Base-by-base conservation (phyloP, 192 early-diverging fungal genomes). In the Podila clonocystis region DNA sequence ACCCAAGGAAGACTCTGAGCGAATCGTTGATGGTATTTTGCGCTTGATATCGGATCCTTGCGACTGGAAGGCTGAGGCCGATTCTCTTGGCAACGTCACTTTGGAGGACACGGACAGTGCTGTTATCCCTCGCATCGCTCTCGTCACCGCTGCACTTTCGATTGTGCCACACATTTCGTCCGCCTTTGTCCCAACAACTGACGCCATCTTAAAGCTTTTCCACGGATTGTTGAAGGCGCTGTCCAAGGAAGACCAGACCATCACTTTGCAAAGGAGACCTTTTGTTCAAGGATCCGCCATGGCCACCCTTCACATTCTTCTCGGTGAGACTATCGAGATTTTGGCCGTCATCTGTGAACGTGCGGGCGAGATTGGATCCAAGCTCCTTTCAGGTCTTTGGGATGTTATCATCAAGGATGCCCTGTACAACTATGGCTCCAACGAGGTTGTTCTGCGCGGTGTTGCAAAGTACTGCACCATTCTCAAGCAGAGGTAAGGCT, bases 21-120 rank as follows among this genome's bases (percentile, higher is more conserved):
- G 66, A 24, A 68, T 91, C 33, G 71, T 74, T 6, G 69, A 80
- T 28, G 74, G 82, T 4, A 64, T 89, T 19, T 41, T 91, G 31
- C 52, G 73, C 31, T 58, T 82, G 19, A 31, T 90, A 17, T 72
- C 61, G 11, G 64, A 72, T 9, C 41, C 72, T 19, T 76, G 71
- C 62, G 82, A 91, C 59, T 91, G 90, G 90, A 68, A 75, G 49
- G 22, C 80, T 48, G 82, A 89, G 45, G 82, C 73, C 24, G 80
- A 87, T 41, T 63, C 73, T 9, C 58, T 89, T 28, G 82, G 84
- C 49, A 31, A 58, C 26, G 34, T 77, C 9, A 74, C 83, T 30
- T 24, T 87, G 34, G 79, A 78, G 24, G 62, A 29, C 8, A 31
- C 77, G 63, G 62, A 78, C 8, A 30, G 12, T 48, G 58, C 49